Conservation (phyloP, 495 filamentous ascomycete genomes). For the Thermothielavioides terrestris region DNA sequence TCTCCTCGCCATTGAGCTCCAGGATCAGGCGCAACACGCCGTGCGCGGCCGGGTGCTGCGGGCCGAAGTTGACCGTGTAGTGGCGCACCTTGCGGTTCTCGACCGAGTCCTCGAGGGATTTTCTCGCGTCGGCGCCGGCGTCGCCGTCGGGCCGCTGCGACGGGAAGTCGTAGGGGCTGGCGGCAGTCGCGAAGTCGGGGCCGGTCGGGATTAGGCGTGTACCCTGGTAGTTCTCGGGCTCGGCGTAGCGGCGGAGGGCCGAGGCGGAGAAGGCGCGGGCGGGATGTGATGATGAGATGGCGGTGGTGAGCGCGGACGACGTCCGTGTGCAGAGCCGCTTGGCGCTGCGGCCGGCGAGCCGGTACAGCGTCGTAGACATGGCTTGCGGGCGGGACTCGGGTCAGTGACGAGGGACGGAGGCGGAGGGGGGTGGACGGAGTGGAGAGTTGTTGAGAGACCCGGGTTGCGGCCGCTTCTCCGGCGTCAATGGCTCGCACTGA, state of each 20-base stretch:
- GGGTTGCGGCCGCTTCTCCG: constrained; percentile 21
- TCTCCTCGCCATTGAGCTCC: constrained; percentile 96
- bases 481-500: constrained; percentile 20
- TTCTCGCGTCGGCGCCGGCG: constrained; percentile 38
- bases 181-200: constrained; percentile 49
- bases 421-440: background rate
- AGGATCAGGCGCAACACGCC: constrained; percentile 96
- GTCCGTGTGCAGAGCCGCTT: constrained; percentile 39
- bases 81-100: constrained; percentile 84
- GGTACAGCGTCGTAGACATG: constrained; percentile 45
- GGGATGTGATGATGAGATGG: constrained; percentile 6
- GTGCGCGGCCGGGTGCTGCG: constrained; percentile 97
- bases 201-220: constrained; percentile 62
- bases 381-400: background rate
- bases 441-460: constrained; percentile 6
- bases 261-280: constrained; percentile 62
- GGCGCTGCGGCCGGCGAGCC: constrained; percentile 48
- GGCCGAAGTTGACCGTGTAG: constrained; percentile 99
- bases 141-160: background rate
- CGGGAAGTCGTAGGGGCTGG: constrained; percentile 33
- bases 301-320: constrained; percentile 8
- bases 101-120: constrained; percentile 40
- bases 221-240: constrained; percentile 46
- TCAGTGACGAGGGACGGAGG: too few species aligned
- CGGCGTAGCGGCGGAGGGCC: constrained; percentile 53